Percentiles rank a stretch among this genome's conserved stretches.
phyloP scores from a whole-genome alignment of 495 filamentous ascomycete species.

The Penicillium cataractarum region DNA sequence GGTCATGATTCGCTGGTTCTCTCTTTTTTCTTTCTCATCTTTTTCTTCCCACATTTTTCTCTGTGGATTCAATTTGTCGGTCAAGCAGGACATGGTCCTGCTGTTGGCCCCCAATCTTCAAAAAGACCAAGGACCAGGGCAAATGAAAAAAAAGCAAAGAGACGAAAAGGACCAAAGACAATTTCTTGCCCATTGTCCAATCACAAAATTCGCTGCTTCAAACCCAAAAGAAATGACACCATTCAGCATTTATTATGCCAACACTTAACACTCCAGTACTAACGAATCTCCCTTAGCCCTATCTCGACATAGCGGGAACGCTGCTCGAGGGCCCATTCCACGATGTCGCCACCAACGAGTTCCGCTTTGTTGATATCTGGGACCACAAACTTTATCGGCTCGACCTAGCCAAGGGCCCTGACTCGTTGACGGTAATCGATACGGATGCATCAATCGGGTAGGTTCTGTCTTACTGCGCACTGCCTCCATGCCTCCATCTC shows the following conservation, averaged over 20 bases:
- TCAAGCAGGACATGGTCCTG: conserved; percentile 11
- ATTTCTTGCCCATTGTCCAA: conserved; percentile 7
- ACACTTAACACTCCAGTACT: not conserved
- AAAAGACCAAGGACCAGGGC: not conserved
- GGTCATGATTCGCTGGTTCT: not conserved
- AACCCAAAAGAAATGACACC: not conserved
- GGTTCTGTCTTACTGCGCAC: not conserved
- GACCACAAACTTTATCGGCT: conserved; percentile 75
- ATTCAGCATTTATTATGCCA: not conserved
- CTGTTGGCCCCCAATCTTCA: not conserved
- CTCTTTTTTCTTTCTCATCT: not conserved
- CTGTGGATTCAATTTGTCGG: conserved; percentile 14
- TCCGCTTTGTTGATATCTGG: conserved; percentile 91
- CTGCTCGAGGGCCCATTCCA: conserved; percentile 86
- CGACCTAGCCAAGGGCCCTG: conserved; percentile 65
- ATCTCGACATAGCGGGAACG: conserved; percentile 69
- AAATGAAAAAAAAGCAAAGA: conserved; percentile 2
- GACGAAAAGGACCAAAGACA: conserved; percentile 2
- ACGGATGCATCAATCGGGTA: conserved; percentile 68
- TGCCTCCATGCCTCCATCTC: not conserved
- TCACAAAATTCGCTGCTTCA: conserved; percentile 15
- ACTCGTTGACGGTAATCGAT: conserved; percentile 65
- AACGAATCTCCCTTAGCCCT: conserved; percentile 57
- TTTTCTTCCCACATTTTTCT: not conserved
- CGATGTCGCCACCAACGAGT: conserved; percentile 65